Percentiles rank a stretch among this genome's conserved stretches.
These are phyloP conservation scores for Pyracantha coccinea DNA, from an alignment of 331 rosid genomes.

Conservation along the genomic window DNA sequence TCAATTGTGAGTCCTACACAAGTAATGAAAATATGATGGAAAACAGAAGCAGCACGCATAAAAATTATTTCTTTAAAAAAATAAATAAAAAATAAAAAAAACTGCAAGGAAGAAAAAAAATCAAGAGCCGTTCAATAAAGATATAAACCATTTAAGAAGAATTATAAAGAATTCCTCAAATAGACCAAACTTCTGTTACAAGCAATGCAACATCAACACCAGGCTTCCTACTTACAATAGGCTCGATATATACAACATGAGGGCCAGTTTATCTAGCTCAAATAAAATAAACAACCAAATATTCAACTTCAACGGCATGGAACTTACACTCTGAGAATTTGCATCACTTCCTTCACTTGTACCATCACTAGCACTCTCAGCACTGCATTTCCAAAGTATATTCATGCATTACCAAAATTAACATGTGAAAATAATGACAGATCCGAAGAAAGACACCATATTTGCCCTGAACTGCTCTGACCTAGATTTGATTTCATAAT, in stretches of 20 bases:
- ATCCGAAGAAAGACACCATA: constrained; percentile 3
- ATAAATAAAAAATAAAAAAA: background rate
- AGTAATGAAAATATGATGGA: constrained; percentile 14
- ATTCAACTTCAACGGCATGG: background rate
- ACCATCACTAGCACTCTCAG: constrained; percentile 91
- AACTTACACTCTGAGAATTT: constrained; percentile 85
- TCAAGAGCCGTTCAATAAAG: background rate
- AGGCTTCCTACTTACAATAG: background rate
- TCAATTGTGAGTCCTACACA: constrained; percentile 71
- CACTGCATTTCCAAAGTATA: constrained; percentile 53
- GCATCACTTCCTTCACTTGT: constrained; percentile 92
- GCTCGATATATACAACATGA: background rate
- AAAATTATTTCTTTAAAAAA: background rate
- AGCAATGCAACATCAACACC: background rate
- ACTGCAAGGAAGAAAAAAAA: background rate
- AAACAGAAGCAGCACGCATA: background rate
- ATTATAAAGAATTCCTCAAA: background rate
- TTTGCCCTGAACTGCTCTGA: background rate
- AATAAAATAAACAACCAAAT: background rate
- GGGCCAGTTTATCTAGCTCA: background rate
- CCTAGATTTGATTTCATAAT: background rate
- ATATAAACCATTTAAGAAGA: background rate
- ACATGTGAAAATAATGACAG: background rate
- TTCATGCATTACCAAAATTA: constrained; percentile 29
- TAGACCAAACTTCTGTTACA: background rate